Evolutionary conservation across 176 grass and related monocot species (phyloP).

Genomic region (Dendrocalamus sinicus): DNA sequence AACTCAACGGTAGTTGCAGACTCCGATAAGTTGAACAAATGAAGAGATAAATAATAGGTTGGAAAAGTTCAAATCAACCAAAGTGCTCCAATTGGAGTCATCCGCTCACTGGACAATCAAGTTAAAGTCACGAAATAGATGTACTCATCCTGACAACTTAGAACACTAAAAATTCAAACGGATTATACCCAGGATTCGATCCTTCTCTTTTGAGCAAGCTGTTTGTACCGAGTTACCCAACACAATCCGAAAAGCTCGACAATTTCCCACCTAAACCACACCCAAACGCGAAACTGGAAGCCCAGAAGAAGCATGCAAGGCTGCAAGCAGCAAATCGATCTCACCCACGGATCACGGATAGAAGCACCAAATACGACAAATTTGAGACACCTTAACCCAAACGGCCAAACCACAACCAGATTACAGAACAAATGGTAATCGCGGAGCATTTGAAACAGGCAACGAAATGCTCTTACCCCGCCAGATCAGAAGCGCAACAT

Average conservation of each 20-base stretch:
- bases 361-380: neutral
- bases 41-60: neutral
- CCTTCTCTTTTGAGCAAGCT: neutral
- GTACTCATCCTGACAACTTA: neutral
- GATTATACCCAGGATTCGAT: neutral
- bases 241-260: neutral
- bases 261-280: neutral
- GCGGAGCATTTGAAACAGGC: neutral
- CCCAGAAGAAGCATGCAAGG: neutral
- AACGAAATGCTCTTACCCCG: neutral
- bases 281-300: neutral
- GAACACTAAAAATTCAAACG: neutral
- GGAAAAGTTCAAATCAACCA: constrained; percentile 7
- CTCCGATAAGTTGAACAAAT: neutral
- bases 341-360: neutral
- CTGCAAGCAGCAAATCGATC: neutral
- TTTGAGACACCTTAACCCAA: neutral
- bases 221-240: neutral
- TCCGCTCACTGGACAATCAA: neutral
- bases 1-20: neutral
- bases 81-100: neutral
- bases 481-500: constrained; percentile 9
- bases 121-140: neutral
- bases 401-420: neutral
- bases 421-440: neutral